A percentile compares a stretch with the other conserved stretches of the same genome.
Conservation (phyloP, 2,329 filamentous ascomycete species). For the Hymenoscyphus salicellus region DNA sequence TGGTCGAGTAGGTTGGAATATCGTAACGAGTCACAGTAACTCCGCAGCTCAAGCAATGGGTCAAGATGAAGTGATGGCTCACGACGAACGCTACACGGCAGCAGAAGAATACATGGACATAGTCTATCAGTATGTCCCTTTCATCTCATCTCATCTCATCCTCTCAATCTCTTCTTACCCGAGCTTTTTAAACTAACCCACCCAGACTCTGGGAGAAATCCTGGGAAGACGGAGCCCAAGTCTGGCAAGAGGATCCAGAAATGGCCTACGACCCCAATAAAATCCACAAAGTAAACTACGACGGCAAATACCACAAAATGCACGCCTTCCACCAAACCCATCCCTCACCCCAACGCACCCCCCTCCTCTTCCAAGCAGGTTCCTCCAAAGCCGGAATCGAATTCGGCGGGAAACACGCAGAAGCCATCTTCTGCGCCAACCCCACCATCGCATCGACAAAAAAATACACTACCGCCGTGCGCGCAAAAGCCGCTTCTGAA, state of each 20-base stretch:
- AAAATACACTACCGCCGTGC: slow-evolving; percentile 55
- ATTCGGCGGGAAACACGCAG: slow-evolving; percentile 67
- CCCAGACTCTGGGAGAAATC: slow-evolving; percentile 56
- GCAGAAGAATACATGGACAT: slow-evolving; percentile 63
- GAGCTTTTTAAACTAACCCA: too few relatives aligned
- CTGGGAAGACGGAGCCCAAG: slow-evolving; percentile 60
- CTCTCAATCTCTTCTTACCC: too few relatives aligned
- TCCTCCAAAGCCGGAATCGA: slow-evolving; percentile 62
- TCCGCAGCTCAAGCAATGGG: slow-evolving; percentile 62
- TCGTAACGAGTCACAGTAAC: slow-evolving; percentile 65
- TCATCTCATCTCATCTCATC: slow-evolving; percentile 43
- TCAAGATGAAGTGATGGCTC: slow-evolving; percentile 52
- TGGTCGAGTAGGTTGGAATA: slow-evolving; percentile 48
- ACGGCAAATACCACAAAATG: slow-evolving; percentile 60
- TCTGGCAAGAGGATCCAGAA: slow-evolving; percentile 32
- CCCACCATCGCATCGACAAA: slow-evolving; percentile 60
- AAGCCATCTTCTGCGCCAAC: slow-evolving; percentile 65
- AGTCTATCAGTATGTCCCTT: slow-evolving; percentile 37
- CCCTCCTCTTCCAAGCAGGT: slow-evolving; percentile 56
- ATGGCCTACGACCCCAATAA: slow-evolving; percentile 37
- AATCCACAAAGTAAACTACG: slow-evolving; percentile 54
- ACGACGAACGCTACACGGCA: slow-evolving; percentile 62
- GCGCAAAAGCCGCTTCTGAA: slow-evolving; percentile 42
- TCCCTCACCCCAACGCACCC: slow-evolving; percentile 26
- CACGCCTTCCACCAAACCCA: slow-evolving; percentile 54